Percentiles rank a stretch among this genome's conserved stretches.
phyloP scores from a whole-genome alignment of 805 yeast species.

The Cyberlindnera samutprakarnensis region DNA sequence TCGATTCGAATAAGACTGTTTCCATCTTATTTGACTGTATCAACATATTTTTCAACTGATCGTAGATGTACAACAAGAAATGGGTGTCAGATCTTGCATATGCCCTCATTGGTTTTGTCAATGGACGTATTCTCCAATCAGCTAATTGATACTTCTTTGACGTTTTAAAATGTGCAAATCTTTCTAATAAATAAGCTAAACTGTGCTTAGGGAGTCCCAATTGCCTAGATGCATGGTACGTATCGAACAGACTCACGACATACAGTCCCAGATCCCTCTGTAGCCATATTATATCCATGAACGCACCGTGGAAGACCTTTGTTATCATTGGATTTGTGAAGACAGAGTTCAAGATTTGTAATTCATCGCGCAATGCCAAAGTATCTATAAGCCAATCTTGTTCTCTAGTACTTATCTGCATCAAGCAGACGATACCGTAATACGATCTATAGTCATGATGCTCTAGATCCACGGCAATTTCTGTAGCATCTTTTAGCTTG shows the following conservation, averaged over 20 bases:
- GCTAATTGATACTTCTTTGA: slow-evolving; percentile 93
- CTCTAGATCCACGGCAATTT: slow-evolving; percentile 89
- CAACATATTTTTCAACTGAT: slow-evolving; percentile 59
- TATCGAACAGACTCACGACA: slow-evolving; percentile 84
- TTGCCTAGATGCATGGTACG: slow-evolving; percentile 79
- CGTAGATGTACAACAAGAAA: slow-evolving; percentile 74
- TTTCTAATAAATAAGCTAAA: slow-evolving; percentile 75
- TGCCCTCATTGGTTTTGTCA: slow-evolving; percentile 63
- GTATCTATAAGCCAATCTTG: slow-evolving; percentile 88
- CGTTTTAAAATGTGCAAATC: slow-evolving; percentile 74
- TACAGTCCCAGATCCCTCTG: slow-evolving; percentile 93
- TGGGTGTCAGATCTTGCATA: slow-evolving; percentile 97
- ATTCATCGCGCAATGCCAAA: slow-evolving; percentile 63
- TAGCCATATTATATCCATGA: slow-evolving; percentile 94
- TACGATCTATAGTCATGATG: slow-evolving; percentile 92
- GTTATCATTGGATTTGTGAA: slow-evolving; percentile 76
- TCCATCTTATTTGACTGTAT: slow-evolving; percentile 42
- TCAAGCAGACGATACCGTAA: slow-evolving; percentile 82
- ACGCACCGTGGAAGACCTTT: slow-evolving; percentile 94
- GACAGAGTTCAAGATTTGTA: slow-evolving; percentile 57
- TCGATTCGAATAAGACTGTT: slow-evolving; percentile 64
- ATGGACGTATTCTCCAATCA: slow-evolving; percentile 92
- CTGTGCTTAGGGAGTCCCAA: slow-evolving; percentile 79
- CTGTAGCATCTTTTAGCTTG: slow-evolving; percentile 42
- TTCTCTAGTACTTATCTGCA: slow-evolving; percentile 85